phyloP scores from a whole-genome alignment of 2,329 filamentous ascomycete species.

The Tolypocladium guangdongense region DNA sequence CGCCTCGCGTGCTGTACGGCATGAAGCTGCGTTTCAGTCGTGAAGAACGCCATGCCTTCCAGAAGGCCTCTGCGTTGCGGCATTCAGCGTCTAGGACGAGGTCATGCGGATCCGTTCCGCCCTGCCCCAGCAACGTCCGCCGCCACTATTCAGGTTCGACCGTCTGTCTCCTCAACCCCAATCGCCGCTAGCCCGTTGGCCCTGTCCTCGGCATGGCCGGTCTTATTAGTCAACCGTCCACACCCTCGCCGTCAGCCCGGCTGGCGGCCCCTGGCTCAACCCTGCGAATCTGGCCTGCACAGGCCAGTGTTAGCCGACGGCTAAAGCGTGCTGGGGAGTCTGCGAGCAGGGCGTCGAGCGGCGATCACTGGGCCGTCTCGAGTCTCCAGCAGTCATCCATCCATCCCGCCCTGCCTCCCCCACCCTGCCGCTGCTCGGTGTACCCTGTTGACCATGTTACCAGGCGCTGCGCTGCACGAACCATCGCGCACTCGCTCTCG shows the following conservation, averaged over 20 bases:
- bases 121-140: no score
- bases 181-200: not conserved
- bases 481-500: not conserved
- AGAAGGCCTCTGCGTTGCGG: no score
- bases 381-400: not conserved
- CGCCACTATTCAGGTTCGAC: no score
- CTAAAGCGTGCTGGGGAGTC: not conserved
- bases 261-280: not conserved
- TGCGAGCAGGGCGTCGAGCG: not conserved
- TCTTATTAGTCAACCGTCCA: constrained; percentile 1
- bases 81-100: no score
- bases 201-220: not conserved
- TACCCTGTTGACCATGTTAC: no score
- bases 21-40: not conserved
- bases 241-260: not conserved
- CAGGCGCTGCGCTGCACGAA: not conserved
- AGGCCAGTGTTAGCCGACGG: not conserved
- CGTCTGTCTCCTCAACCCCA: not conserved
- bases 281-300: not conserved
- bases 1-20: not conserved
- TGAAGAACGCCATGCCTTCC: not conserved
- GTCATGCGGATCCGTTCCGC: no score
- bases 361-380: not conserved
- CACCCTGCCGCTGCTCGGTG: no score
- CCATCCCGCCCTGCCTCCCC: no score